These are phyloP conservation scores for Phlebiopsis gigantea DNA, from an alignment of 768 basidiomycete species.

Conservation along the genomic window DNA sequence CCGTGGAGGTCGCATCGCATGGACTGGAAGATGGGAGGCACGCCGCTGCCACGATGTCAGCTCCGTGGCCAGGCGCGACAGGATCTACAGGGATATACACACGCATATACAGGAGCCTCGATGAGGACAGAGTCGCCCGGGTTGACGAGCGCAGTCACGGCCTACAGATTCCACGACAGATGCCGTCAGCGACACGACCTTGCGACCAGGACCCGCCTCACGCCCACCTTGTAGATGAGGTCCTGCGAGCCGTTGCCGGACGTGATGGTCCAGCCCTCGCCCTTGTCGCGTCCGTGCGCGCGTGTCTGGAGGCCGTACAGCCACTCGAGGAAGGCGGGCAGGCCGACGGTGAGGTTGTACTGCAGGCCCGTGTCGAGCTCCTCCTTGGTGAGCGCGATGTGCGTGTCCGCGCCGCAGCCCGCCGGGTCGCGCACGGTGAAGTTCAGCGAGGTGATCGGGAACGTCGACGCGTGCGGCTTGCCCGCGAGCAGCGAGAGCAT, in stretches of 20 bases:
- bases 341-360: conserved; percentile 69
- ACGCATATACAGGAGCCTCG: conserved; percentile 80
- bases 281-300: conserved; percentile 56
- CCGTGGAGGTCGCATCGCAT: conserved; percentile 57
- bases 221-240: conserved; percentile 73
- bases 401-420: conserved; percentile 35
- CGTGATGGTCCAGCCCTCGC: conserved; percentile 66
- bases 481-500: conserved; percentile 83
- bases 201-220: background rate
- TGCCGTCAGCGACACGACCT: background rate
- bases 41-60: conserved; percentile 39
- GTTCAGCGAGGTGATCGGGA: conserved; percentile 82
- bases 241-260: conserved; percentile 88
- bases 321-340: conserved; percentile 63
- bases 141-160: conserved; percentile 64
- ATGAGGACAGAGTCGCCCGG: conserved; percentile 78
- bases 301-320: conserved; percentile 63
- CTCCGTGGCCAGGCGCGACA: no score
- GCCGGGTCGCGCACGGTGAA: conserved; percentile 52
- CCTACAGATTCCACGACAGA: conserved; percentile 36
- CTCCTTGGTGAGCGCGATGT: conserved; percentile 47
- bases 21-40: conserved; percentile 57
- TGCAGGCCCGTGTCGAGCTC: conserved; percentile 71
- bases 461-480: conserved; percentile 86
- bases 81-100: conserved; percentile 25